Base-by-base conservation (phyloP, 148 eudicot species). In the Rhododendron ferrugineum region DNA sequence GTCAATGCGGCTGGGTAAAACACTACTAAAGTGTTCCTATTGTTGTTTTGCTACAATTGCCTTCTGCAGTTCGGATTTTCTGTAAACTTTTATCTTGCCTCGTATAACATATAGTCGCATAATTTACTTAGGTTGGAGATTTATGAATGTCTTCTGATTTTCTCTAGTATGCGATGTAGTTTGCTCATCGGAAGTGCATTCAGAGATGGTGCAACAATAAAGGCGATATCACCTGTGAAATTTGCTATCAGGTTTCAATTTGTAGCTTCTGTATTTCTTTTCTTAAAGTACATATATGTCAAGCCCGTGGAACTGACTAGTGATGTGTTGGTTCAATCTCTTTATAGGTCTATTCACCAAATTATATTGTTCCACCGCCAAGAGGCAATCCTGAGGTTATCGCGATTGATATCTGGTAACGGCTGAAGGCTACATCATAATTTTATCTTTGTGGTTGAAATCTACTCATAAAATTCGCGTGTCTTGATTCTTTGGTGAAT, bases 121-220 rank as follows among this genome's bases (percentile, higher is more conserved):
- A 64, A 66, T 66, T n/a, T 46, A 15, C 58, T 23, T 83, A 47
- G 78, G 40, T 80, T 83, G 58, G 60, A 70, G 58, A 68, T 44
- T 30, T n/a, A 3, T 30, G 47, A 62, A 46, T 84, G 34, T 23
- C 49, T 36, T 49, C 70, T 84, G 34, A 46, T 28, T 7, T 84
- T 84, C 40, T 56, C 56, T 78, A 28, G 4, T 83, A 42, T 75
- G 46, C 34, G 4, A 26, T 89, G 86, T 88, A 95, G 98, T 93
- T 90, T 93, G 98, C 98, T 82, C 98, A 95, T 87, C 91, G 98
- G 89, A 93, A 91, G 77, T 95, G 98, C 86, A 92, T 95, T 82
- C 98, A 95, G 88, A 88, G 88, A 90, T 95, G 96, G 98, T 95
- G 98, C 94, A 93, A 95, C 87, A 92, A 93, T 82, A 95, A 93